Conservation (phyloP, 2,329 filamentous ascomycete species). For the Pseudogymnoascus sp. region DNA sequence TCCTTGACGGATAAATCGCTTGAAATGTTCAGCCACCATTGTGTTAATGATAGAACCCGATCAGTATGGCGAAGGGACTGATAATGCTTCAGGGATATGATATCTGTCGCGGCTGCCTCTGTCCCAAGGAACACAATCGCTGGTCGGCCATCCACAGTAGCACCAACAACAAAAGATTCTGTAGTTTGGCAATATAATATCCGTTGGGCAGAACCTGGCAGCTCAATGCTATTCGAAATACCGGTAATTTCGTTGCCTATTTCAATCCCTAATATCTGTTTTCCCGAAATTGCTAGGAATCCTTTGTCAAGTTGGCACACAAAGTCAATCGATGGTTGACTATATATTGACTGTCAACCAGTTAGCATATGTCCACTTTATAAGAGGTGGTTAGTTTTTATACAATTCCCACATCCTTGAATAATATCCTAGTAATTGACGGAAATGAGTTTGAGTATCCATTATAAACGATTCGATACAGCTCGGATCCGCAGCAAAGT, state of each 20-base stretch:
- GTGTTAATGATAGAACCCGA: neutral
- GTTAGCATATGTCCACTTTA: neutral
- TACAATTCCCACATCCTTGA: neutral
- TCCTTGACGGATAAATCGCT: neutral
- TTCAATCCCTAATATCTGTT: neutral
- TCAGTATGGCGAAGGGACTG: neutral
- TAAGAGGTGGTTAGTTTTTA: neutral
- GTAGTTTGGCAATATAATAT: conserved; percentile 47
- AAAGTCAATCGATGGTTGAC: neutral
- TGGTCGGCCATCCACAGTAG: conserved; percentile 35
- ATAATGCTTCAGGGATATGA: neutral
- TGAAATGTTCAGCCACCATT: neutral
- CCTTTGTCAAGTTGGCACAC: neutral
- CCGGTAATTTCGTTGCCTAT: neutral
- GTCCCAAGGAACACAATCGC: conserved; percentile 44
- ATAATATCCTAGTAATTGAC: neutral
- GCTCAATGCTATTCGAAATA: neutral
- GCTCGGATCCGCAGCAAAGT: conserved; percentile 39
- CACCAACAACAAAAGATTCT: conserved; percentile 45
- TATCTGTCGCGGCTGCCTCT: neutral
- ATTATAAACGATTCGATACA: conserved; percentile 24
- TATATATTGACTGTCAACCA: neutral
- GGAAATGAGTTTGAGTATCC: neutral
- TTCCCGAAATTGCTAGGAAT: neutral
- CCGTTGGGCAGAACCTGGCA: conserved; percentile 20